Conservation (phyloP, 2,329 filamentous ascomycete genomes). For the Aspergillus puulaauensis region DNA sequence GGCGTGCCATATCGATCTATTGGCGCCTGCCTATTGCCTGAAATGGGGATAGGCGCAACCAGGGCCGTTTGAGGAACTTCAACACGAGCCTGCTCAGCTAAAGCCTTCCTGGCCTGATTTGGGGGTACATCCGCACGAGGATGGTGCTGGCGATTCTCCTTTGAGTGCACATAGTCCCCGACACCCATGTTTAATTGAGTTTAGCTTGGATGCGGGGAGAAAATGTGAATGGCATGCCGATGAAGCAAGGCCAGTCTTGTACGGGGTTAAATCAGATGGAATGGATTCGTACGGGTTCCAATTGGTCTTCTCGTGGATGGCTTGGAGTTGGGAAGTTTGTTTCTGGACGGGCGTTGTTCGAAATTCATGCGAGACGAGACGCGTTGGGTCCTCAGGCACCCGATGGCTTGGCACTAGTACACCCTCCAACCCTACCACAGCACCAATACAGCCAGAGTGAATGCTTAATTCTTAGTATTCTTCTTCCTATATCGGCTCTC, state of each 20-base stretch:
- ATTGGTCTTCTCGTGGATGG: not conserved
- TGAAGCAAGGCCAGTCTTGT: not conserved
- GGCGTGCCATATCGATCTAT: constrained; percentile 18
- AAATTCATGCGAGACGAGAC: constrained; percentile 10
- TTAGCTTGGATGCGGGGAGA: not conserved
- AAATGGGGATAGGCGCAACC: constrained; percentile 18
- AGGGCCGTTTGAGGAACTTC: constrained; percentile 31
- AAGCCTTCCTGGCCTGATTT: constrained; percentile 30
- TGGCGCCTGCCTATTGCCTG: constrained; percentile 17
- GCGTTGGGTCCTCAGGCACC: constrained; percentile 19
- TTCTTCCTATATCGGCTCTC: not conserved
- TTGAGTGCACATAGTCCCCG: constrained; percentile 43
- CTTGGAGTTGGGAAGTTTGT: not conserved
- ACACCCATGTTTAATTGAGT: constrained; percentile 35
- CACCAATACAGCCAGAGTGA: not conserved
- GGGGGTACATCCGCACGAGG: constrained; percentile 22
- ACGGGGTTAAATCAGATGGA: not conserved
- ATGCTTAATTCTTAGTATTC: not conserved
- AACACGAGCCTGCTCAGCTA: constrained; percentile 37
- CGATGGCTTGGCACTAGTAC: constrained; percentile 14
- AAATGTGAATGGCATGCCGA: not conserved
- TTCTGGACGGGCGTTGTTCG: constrained; percentile 2
- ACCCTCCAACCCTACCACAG: not conserved
- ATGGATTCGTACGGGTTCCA: not conserved
- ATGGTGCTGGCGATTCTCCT: constrained; percentile 33